Evolutionary conservation across 2,329 filamentous ascomycete genomes (phyloP), one percentile per base, ranked within the genome.

Genomic region (Talaromyces funiculosus): DNA sequence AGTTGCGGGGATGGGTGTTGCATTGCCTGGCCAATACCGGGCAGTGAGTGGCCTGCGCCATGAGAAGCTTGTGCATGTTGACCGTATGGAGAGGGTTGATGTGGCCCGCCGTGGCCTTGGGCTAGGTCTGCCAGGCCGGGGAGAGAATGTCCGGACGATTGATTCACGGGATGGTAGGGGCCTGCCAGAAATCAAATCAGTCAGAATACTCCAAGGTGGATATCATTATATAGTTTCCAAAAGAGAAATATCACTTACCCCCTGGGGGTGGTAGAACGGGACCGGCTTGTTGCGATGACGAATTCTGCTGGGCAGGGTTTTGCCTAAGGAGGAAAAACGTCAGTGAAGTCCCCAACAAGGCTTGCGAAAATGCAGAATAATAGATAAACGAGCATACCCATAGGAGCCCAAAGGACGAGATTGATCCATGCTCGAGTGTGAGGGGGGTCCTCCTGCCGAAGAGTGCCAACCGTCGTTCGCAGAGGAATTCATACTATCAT

Each of bases 111-210:
- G 62, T 77, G 74, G 33, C 72, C 73, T 66, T 79, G 77, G 62
- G 76, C 79, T 64, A 80, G 64, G 64, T 80, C 77, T 61, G 77
- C 77, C 61, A 80, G 66, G 24, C 75, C 77, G 37, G 77, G 78
- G 47, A 80, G 71, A 31, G 75, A 78, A 59, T 79, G 77, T n/a
- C 75, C 73, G 38, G 75, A 72, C 14, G 75, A 68, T 64, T 78
- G 76, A 64, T 68, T 72, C 59, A 65, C 70, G 57, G 73, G 72
- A 63, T 79, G 77, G 62, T 77, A 77, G 16, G 77, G 72, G 37
- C 72, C 77, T 61, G 72, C 57, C 35, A 63, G 65, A 57, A 47
- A 54, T 57, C 51, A n/a, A 53, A n/a, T 61, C 26, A 33, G 31
- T 7, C 31, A 33, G n/a, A n/a, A 33, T 33, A 33, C 31, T 33